phyloP scores from a whole-genome alignment of 148 eudicot species.

The Arbutus unedo region DNA sequence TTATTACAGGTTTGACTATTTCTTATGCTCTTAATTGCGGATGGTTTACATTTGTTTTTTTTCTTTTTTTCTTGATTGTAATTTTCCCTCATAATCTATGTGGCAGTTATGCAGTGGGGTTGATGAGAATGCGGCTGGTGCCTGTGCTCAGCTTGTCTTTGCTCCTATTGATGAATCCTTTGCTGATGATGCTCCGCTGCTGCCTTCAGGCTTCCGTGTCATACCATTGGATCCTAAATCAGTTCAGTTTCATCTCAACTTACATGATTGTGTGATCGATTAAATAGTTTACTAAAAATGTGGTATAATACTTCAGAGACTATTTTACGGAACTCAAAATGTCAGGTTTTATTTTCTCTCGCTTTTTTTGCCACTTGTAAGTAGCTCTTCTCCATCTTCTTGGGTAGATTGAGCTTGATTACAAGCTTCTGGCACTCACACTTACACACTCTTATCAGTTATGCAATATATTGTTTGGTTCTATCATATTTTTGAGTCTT shows the following conservation, averaged over 20 bases:
- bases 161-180: constrained; percentile 66
- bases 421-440: not conserved
- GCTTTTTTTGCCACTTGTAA: not conserved
- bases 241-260: constrained; percentile 33
- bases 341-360: not conserved
- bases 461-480: not conserved
- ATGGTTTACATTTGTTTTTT: not conserved
- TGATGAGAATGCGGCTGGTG: constrained; percentile 49
- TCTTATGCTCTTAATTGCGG: not conserved
- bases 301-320: not conserved
- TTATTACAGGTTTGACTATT: constrained; percentile 41
- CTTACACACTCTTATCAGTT: not conserved
- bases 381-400: not conserved
- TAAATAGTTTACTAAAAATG: not conserved
- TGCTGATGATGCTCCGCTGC: constrained; percentile 57
- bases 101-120: constrained; percentile 56
- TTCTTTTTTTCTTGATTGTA: not conserved
- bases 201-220: constrained; percentile 64
- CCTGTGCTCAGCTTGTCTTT: constrained; percentile 60
- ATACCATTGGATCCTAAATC: constrained; percentile 57
- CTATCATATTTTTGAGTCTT: not conserved
- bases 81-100: not conserved
- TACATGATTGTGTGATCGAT: not conserved
- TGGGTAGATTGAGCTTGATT: not conserved
- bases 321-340: not conserved